These are phyloP conservation scores for Sporothrix phasma DNA, from an alignment of 2,329 filamentous ascomycete genomes.

Conservation along the genomic window DNA sequence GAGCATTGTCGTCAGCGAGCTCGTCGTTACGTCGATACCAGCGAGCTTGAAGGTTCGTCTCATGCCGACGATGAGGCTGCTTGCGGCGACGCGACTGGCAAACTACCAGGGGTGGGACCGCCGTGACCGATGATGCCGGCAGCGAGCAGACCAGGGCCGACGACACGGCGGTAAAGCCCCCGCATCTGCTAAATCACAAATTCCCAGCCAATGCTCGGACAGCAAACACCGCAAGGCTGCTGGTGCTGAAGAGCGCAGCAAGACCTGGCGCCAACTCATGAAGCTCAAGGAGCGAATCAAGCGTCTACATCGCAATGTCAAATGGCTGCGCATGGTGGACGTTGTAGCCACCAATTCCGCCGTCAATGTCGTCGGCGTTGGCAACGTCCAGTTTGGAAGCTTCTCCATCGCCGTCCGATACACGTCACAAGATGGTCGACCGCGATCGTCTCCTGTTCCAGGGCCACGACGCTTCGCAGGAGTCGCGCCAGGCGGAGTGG, in stretches of 20 bases:
- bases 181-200: not conserved
- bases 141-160: not conserved
- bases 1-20: slow-evolving; percentile 77
- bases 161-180: not conserved
- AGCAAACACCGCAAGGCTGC: not conserved
- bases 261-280: slow-evolving; percentile 73
- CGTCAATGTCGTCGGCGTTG: slow-evolving; percentile 68
- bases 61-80: slow-evolving; percentile 24
- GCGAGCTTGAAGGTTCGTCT: slow-evolving; percentile 48
- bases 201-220: not conserved
- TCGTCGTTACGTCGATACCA: slow-evolving; percentile 76
- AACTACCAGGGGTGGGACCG: not conserved
- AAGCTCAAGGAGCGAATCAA: slow-evolving; percentile 78
- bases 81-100: slow-evolving; percentile 18
- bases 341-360: slow-evolving; percentile 74
- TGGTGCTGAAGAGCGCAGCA: slow-evolving; percentile 40
- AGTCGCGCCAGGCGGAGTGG: slow-evolving; percentile 82
- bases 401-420: slow-evolving; percentile 84
- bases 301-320: slow-evolving; percentile 71
- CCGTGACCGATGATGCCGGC: not conserved
- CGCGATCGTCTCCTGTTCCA: slow-evolving; percentile 81
- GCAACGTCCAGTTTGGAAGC: slow-evolving; percentile 73
- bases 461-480: slow-evolving; percentile 43
- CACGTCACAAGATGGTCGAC: slow-evolving; percentile 82
- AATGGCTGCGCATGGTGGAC: slow-evolving; percentile 84